Base-by-base conservation (phyloP, 371 early-diverging fungal species). In the Mucor piriformis region DNA sequence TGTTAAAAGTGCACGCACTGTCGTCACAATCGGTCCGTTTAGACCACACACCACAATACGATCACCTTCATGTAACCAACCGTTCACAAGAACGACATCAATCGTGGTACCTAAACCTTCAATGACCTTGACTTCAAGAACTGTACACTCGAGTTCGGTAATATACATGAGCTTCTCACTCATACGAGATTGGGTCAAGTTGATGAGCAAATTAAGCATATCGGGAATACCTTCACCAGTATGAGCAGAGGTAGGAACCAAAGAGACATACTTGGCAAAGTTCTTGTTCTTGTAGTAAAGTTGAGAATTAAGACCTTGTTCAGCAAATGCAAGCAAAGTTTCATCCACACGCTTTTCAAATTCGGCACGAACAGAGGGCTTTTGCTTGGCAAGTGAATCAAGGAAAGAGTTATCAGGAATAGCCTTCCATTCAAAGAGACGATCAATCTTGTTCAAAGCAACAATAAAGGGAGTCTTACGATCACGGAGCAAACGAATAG, bases 171-270 rank as follows among this genome's bases (percentile, higher is more conserved):
- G 84, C 64, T 91, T 82, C 52, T 95, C 92, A 35, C 93, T 90
- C 97, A 99, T 94, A 64, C 96, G 90, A 46, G 87, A 88, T 81
- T 99, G 98, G 1, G 98, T 96, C 74, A 99, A 85, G 67, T 92
- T 82, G 51, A 99, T 84, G 56, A 99, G 77, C 73, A 99, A 77
- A 67, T 92, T 87, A 63, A 99, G 85, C 83, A 99, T 80, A 81
- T 99, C 99, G 25, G 99, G 97, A 52, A 99, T 92, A 75, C 99
- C 99, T 82, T 99, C 99, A 62, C 99, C 99, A 35, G 99, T 96
- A 63, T 95, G 87, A 21, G 99, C 99, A 49, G 99, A 98, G 3
- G 99, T 99, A 32, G 99, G 99, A 10, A 99, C 96, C 35, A 99
- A 82, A 23, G 99, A 98, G 18, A 99, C 97, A 75, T 95, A 93